Conservation (phyloP, 352 stramenopile species). For the Globisporangium acanthophoron region DNA sequence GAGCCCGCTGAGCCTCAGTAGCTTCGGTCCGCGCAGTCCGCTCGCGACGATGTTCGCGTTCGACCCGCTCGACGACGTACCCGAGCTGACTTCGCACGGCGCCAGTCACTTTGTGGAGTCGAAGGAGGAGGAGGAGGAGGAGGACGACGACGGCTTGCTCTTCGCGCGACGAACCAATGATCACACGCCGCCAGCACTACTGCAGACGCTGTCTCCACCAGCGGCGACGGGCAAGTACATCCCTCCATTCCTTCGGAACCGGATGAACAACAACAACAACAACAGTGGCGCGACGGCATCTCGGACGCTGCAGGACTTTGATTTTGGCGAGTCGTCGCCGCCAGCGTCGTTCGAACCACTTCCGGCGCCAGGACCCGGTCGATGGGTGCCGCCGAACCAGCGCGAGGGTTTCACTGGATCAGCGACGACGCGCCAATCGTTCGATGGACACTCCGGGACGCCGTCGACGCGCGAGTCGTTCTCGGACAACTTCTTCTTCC, state of each 20-base stretch:
- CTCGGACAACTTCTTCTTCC: slow-evolving; percentile 47
- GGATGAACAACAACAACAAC: slow-evolving; percentile 10
- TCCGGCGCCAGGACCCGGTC: slow-evolving; percentile 30
- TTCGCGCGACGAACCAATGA: slow-evolving; percentile 1
- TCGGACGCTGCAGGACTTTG: slow-evolving; percentile 9
- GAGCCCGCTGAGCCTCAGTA: slow-evolving; percentile 50
- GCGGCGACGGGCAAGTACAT: slow-evolving; percentile 63
- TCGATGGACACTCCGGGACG: slow-evolving; percentile 29
- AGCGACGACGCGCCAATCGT: slow-evolving; percentile 29
- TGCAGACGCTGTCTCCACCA: slow-evolving; percentile 53
- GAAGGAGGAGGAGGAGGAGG: slow-evolving; percentile 11
- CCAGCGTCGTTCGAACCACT: slow-evolving; percentile 33
- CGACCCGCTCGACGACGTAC: slow-evolving; percentile 63
- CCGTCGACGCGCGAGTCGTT: slow-evolving; percentile 45
- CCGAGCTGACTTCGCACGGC: slow-evolving; percentile 21
- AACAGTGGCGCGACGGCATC: not conserved
- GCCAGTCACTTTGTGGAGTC: slow-evolving; percentile 18
- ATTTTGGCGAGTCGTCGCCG: slow-evolving; percentile 9
- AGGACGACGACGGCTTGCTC: slow-evolving; percentile 14
- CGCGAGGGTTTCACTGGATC: slow-evolving; percentile 31
- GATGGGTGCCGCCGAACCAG: slow-evolving; percentile 52
- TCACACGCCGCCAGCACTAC: slow-evolving; percentile 25
- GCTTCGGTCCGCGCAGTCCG: slow-evolving; percentile 62
- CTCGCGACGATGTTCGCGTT: slow-evolving; percentile 67
- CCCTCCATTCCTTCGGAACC: slow-evolving; percentile 67